Conservation (phyloP, 2,329 filamentous ascomycete species). For the Dactylonectria estremocensis region DNA sequence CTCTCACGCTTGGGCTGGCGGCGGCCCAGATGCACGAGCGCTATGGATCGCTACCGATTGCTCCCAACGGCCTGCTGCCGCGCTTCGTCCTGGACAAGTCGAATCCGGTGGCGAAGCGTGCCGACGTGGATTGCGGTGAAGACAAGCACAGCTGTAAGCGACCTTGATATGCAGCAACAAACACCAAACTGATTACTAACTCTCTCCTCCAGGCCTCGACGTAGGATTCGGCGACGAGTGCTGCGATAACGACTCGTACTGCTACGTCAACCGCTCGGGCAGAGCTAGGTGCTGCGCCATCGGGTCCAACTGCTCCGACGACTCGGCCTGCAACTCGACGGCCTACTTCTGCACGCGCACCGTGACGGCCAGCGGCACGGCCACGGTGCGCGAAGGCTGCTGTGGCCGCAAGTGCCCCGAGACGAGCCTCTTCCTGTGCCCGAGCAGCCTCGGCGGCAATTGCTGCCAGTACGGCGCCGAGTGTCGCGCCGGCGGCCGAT, state of each 20-base stretch:
- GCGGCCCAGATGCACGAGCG: constrained; percentile 35
- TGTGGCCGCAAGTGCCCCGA: constrained; percentile 58
- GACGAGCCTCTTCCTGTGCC: constrained; percentile 62
- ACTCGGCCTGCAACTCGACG: constrained; percentile 54
- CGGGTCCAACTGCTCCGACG: constrained; percentile 57
- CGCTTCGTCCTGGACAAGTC: constrained; percentile 51
- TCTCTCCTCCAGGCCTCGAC: constrained; percentile 57
- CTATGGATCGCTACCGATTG: constrained; percentile 42
- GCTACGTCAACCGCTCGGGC: constrained; percentile 57
- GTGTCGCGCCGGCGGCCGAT: constrained; percentile 58
- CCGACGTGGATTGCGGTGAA: constrained; percentile 45
- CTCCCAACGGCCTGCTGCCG: constrained; percentile 49
- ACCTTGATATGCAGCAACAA: too few relatives aligned
- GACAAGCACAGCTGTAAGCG: constrained; percentile 53
- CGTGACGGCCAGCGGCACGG: constrained; percentile 47
- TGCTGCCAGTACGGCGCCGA: constrained; percentile 65
- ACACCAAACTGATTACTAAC: too few relatives aligned
- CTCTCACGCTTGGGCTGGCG: constrained; percentile 32
- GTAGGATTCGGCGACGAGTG: constrained; percentile 56
- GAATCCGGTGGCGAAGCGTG: constrained; percentile 48
- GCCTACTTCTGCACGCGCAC: constrained; percentile 54
- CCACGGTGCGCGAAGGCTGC: constrained; percentile 52
- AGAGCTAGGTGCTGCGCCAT: constrained; percentile 59
- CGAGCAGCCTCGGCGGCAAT: constrained; percentile 59
- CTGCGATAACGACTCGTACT: constrained; percentile 62